phyloP scores from a whole-genome alignment of 495 filamentous ascomycete genomes.

The Penicillium waksmanii region DNA sequence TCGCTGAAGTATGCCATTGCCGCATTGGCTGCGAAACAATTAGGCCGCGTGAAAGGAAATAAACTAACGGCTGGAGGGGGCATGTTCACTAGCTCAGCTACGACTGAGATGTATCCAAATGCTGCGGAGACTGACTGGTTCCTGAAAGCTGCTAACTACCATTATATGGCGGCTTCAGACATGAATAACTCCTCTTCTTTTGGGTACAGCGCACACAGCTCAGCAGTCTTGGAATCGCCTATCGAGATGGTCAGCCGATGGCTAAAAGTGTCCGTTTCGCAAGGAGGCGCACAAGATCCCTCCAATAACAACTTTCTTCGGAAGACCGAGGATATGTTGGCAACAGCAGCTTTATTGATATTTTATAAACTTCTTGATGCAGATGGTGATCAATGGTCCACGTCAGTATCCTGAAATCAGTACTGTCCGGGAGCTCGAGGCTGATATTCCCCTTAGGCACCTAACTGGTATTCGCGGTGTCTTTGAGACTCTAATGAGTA shows the following conservation, averaged over 20 bases:
- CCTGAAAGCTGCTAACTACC: conserved; percentile 48
- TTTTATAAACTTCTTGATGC: conserved; percentile 41
- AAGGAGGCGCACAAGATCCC: conserved; percentile 11
- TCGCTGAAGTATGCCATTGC: conserved; percentile 43
- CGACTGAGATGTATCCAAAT: conserved; percentile 45
- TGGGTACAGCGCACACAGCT: conserved; percentile 42
- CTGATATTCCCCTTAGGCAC: conserved; percentile 30
- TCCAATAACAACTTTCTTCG: conserved; percentile 20
- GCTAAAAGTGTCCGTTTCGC: conserved; percentile 22
- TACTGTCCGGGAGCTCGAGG: not conserved
- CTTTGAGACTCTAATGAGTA: conserved; percentile 33
- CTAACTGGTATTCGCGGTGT: conserved; percentile 35
- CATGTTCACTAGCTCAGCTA: conserved; percentile 40
- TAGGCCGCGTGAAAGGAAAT: conserved; percentile 42
- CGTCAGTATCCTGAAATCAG: conserved; percentile 26
- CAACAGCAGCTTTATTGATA: conserved; percentile 34
- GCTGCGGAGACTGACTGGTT: conserved; percentile 43
- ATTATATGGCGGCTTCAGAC: conserved; percentile 39
- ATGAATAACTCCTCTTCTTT: conserved; percentile 36
- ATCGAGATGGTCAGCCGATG: conserved; percentile 36
- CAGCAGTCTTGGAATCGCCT: conserved; percentile 41
- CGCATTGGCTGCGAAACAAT: conserved; percentile 46
- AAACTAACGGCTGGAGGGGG: conserved; percentile 25
- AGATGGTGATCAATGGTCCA: conserved; percentile 41
- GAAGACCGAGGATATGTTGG: conserved; percentile 40